Base-by-base conservation (phyloP, 2,329 filamentous ascomycete species). In the Nectriaceae sp. region DNA sequence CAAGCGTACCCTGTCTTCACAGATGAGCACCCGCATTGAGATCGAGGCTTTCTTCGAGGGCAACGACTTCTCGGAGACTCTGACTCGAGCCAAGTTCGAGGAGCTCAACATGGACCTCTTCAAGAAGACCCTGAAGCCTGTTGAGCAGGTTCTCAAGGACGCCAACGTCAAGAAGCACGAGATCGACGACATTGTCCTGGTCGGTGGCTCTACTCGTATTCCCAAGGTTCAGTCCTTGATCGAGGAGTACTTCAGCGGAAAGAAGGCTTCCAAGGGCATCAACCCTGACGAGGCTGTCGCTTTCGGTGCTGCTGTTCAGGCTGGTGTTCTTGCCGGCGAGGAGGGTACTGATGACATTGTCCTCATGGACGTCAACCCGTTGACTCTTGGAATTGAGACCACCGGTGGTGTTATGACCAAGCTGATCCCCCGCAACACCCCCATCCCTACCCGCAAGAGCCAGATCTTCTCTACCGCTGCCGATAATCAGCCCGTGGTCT, bases 201-300 rank as follows among this genome's bases (percentile, higher is more conserved):
- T 97, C 56, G 94, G 94, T 85, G 94, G 94, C 75, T 97, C 94
- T 53, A 97, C 94, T 60, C 93, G 94, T 89, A 97, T 99, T 63
- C 93, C 94, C 73, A 97, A 97, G 88, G 92, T 97, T 60, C 88
- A 95, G 78, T 72, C 84, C 63, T 86, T 97, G 70, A 89, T 97
- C 60, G 91, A 97, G 81, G 92, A 97, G 76, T 97, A 83, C 84
- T 97, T 97, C 72, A 79, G 70, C 64, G 88, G 92, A 74, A 97
- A 97, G 89, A 92, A 94, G 82, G 91, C 92, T 64, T 92, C 88
- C 83, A 97, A 97, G 90, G 90, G 91, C 76, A 96, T 99, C 73
- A 97, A 97, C 85, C 94, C 94, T 64, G 94, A 99, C 69, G 94
- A 97, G 82, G 94, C 94, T 77, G 94, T 97, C 63, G 94, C 94